Evolutionary conservation across 208 protist genomes (phyloP), one percentile per base, ranked within the genome.

Genomic region (Crithidia mellificae): DNA sequence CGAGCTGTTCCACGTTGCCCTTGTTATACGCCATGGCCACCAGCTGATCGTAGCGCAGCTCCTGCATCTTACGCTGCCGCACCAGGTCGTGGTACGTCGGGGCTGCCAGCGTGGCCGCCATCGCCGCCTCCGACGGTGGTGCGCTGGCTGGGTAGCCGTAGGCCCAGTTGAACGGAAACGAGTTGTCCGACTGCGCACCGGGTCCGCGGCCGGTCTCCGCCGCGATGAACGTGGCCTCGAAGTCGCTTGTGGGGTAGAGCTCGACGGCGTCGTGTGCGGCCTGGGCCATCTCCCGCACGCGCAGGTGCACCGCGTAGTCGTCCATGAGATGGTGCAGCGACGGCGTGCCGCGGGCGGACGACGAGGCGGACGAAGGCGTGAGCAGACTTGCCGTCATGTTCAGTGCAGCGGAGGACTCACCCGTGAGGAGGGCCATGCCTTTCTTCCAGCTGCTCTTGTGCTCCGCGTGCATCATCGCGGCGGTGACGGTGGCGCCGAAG

Each of bases 1-100:
- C 75, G 15, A 94, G 76, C 24, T 76, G 76, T 51, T 44, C 55
- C 44, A 74, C 36, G 41, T 80, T 55, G 29, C 89, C 85, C 3
- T 59, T 52, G 77, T 94, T 83, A 74, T 88, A 94, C 12, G 85
- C 83, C 11, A 65, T 29, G 6, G 81, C 81, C 15, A 91, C 59
- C 0, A 88, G 78, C 34, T 55, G 38, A 36, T 78, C 65, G 63
- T 77, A 91, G 36, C 72, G 52, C 63, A 49, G 58, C 63, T 70
- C 68, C 6, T 50, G 53, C 56, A 47, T 46, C 32, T 68, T 67
- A 15, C 72, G 74, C 36, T 67, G 68, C 25, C 68, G 78, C 66
- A 74, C 51, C 38, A 66, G 27, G 38, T 77, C 41, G 38, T 46
- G 59, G 22, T 68, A 63, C 34, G 24, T 36, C 24, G 34, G 34